Evolutionary conservation across 2,329 filamentous ascomycete genomes (phyloP).

Genomic region (Pseudogymnoascus sp.): DNA sequence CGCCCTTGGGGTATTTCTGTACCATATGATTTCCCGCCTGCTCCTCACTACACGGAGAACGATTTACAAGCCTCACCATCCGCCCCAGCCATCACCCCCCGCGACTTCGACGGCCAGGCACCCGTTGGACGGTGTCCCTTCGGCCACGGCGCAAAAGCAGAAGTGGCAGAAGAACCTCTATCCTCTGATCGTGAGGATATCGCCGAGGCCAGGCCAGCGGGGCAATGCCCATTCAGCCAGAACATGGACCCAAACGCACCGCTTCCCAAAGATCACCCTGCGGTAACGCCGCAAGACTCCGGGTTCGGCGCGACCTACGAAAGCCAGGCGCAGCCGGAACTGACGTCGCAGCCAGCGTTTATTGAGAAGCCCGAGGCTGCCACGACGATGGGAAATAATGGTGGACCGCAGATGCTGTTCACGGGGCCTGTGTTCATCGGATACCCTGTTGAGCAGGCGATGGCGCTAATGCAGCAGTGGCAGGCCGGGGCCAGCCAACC

Average conservation of each 20-base stretch:
- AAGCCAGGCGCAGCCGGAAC: not conserved
- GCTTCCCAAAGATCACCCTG: not conserved
- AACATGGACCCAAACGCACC: constrained; percentile 10
- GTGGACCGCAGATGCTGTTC: constrained; percentile 66
- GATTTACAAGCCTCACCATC: constrained; percentile 46
- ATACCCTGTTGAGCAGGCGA: constrained; percentile 76
- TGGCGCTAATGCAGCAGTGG: constrained; percentile 56
- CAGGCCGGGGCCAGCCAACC: constrained; percentile 11
- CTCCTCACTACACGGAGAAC: constrained; percentile 22
- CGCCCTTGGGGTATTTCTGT: constrained; percentile 88
- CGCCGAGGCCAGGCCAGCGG: constrained; percentile 12
- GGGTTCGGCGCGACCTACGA: not conserved
- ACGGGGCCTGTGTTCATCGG: constrained; percentile 92
- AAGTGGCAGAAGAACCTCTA: constrained; percentile 10
- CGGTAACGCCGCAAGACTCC: constrained; percentile 8
- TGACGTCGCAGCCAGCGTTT: not conserved
- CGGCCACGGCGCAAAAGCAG: constrained; percentile 20
- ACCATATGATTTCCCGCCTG: constrained; percentile 46
- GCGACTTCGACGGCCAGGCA: constrained; percentile 17
- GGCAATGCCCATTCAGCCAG: constrained; percentile 33
- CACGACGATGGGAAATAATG: constrained; percentile 13
- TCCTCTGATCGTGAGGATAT: not conserved
- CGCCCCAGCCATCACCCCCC: constrained; percentile 35
- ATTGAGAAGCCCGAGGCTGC: constrained; percentile 8
- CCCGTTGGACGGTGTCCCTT: constrained; percentile 50